Evolutionary conservation across 148 eudicot species (phyloP), one percentile per base, ranked within the genome.

Genomic region (Talinum fruticosum): DNA sequence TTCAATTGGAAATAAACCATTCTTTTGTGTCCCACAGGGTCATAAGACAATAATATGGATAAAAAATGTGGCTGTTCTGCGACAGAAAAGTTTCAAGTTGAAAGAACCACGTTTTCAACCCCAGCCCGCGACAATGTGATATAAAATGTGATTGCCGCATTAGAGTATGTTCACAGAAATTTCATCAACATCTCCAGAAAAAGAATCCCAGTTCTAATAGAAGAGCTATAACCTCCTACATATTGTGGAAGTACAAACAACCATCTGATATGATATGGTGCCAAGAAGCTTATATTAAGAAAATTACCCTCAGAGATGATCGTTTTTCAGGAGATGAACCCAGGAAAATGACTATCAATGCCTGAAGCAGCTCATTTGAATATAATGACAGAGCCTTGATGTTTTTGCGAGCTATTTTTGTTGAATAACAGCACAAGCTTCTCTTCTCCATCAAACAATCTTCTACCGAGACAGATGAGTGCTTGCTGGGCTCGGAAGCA

Each of bases 281-380:
- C 12, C 64, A 71, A 3, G 24, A 26, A 26, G 37, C 69, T 71
- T 64, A 81, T 41, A 41, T 64, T 47, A 49, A 53, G 15, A 28
- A 57, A 37, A n/a, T 41, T 83, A 91, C 98, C 95, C 92, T 92
- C 37, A 94, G 66, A 83, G 64, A 78, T 29, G 73, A 62, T 24
- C 87, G 92, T 44, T 84, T 83, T 47, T 82, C 83, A 68, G 86
- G 85, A 73, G 90, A 78, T 79, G 88, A 80, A 79, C 77, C 85
- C 71, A 90, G 82, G 49, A 94, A 86, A 53, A 88, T 76, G 66
- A 82, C 79, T 38, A 81, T 79, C 71, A 94, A 77, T 73, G 90
- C 83, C 81, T 82, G 82, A 64, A 94, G 89, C 85, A 94, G 79
- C 78, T 90, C 91, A 75, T 76, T 61, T 69, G 95, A 88, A 80